Evolutionary conservation across 2,329 filamentous ascomycete genomes (phyloP), one percentile per base, ranked within the genome.

Genomic region (Meredithiella fracta): DNA sequence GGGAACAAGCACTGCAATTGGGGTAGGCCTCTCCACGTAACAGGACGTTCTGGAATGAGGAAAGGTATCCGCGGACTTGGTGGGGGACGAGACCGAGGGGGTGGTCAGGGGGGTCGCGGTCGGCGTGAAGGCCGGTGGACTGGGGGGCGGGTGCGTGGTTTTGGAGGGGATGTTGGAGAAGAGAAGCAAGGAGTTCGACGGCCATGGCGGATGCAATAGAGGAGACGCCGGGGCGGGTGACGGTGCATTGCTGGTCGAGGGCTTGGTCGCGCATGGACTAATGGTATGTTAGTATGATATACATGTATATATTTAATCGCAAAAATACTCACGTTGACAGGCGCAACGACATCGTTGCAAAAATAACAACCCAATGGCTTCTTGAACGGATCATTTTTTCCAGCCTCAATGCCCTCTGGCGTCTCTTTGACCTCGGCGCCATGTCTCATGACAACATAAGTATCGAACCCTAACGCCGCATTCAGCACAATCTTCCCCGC

Each of bases 231-330:
- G 92, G 92, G 8, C 92, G 81, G 2, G 92, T 98, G 20, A 98
- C 92, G 0, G 92, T 98, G 68, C 92, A 98, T 69, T 97, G 92
- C 67, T 98, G 92, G 66, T 98, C 92, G 9, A 98, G 80, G 0
- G 92, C 97, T 62, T 90, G 86, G 64, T 95, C 89, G 68, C 91
- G 95, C 65, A 95, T 78, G 1, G 89, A 95, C 86, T 94, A 64
- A 31, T 22, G 11, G 44, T 42, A 60, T 56, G 23, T 56, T 47
- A 54, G 58, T 59, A 67, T 58, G 66, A 61, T 11, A 31, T 37
- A 15, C 8, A n/a, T 22, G 29, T 4, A 59, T 61, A 53, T 38
- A 44, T 59, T 20, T 49, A 17, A 49, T 15, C 1, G 34, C 15
- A n/a, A 38, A 20, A 11, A 40, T 62, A 57, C 84, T 80, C 72